Evolutionary conservation across 2,329 filamentous ascomycete species (phyloP), one percentile per base, ranked within the genome.

Genomic region (Gnomoniopsis smithogilvyi): DNA sequence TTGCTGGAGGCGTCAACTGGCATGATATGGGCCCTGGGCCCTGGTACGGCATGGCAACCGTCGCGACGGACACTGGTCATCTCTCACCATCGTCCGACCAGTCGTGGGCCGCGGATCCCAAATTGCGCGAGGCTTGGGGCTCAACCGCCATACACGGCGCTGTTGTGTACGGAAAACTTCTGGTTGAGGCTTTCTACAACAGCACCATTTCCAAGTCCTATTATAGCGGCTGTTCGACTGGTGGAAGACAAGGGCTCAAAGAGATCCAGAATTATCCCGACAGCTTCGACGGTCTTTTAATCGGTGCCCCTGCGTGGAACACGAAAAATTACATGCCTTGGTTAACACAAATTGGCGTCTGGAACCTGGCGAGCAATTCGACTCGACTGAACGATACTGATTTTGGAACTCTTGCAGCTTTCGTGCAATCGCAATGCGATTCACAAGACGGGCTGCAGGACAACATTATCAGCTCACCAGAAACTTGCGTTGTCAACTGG

Each of bases 381-480:
- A 69, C 76, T 1, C 74, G 78, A 53, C 77, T 65, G 8, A 63
- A 77, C 15, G 82, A 82, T 70, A 61, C 72, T 0, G 63, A 74
- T 0, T 74, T 86, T 10, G 73, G 66, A 1, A 41, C 63, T 26
- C 65, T 73, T 46, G 65, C 68, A 3, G 68, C 68, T 0, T 76
- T 79, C 54, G 72, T 82, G 2, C 58, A 77, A 2, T 68, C 66
- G n/a, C 80, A 84, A 65, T 84, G 81, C 63, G 81, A 84, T 62
- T 66, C 55, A 2, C 69, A 76, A 26, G 81, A 83, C 61, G 80
- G 80, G 1, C 67, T 80, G 1, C 61, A 68, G 2, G 81, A 84
- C 61, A 74, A 72, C 19, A 80, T 83, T 59, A 72, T 83, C 50
- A 78, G 76, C 56, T 70, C 75, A 22, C 78, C 80, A 0, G 67